phyloP scores from a whole-genome alignment of 1,139 yeast species.

The Candida freyschussii region DNA sequence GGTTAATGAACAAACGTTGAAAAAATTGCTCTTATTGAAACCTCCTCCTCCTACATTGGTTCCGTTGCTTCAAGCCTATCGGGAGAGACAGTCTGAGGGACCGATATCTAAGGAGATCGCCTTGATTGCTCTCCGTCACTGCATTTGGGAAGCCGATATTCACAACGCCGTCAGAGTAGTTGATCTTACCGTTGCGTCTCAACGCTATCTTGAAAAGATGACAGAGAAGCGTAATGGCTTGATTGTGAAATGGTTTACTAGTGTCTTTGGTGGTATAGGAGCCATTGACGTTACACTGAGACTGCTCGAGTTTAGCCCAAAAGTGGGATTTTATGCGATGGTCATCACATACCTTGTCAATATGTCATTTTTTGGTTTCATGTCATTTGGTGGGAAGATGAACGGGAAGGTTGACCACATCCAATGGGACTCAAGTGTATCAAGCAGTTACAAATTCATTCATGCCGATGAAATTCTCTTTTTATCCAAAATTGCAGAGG shows the following conservation, averaged over 20 bases:
- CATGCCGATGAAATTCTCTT: conserved; percentile 68
- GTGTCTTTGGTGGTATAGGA: conserved; percentile 31
- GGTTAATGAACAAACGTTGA: conserved; percentile 10
- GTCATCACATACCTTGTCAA: conserved; percentile 58
- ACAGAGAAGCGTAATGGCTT: conserved; percentile 22
- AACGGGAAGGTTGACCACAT: conserved; percentile 57
- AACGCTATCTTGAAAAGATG: conserved; percentile 39
- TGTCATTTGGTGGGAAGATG: conserved; percentile 53
- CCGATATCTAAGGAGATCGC: conserved; percentile 43
- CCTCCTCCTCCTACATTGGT: conserved; percentile 14
- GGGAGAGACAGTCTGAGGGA: conserved; percentile 33
- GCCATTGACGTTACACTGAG: conserved; percentile 33
- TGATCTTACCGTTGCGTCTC: conserved; percentile 58
- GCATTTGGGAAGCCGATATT: conserved; percentile 35
- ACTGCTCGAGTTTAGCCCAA: conserved; percentile 35
- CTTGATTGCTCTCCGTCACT: conserved; percentile 53
- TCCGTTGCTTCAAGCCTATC: conserved; percentile 28
- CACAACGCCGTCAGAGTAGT: conserved; percentile 52
- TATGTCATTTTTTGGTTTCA: conserved; percentile 53
- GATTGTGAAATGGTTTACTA: conserved; percentile 32
- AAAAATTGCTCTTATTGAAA: conserved; percentile 10
- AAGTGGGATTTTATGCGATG: conserved; percentile 45
- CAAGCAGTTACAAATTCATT: conserved; percentile 58
- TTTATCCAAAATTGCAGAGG: conserved; percentile 60
- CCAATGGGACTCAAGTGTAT: conserved; percentile 62